Evolutionary conservation across 805 yeast species (phyloP), one percentile per base, ranked within the genome.

Genomic region (Wickerhamomyces hampshirensis): DNA sequence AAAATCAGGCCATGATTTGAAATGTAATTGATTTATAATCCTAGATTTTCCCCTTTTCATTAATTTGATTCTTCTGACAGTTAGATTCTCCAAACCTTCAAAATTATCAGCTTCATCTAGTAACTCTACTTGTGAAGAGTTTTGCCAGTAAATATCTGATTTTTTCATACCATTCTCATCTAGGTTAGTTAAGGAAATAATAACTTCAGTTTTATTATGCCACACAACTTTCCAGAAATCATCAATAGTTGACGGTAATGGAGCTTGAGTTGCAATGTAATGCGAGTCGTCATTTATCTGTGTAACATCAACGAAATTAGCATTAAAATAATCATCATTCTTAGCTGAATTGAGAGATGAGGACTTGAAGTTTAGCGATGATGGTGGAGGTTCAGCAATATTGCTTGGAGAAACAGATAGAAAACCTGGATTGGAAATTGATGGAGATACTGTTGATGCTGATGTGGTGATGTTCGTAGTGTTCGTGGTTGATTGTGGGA

Each of bases 211-310:
- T 4, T 69, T 58, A 48, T 84, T 75, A 26, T 80, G 73, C 40
- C 77, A 66, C 1, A 85, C 74, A 56, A 87, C 84, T 46, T 78
- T 82, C 96, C 96, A 91, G 53, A 93, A 91, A 57, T 91, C 96
- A 23, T 81, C 84, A 29, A 81, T 69, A 0, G 98, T 91, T 15
- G 74, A 69, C 3, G 67, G 68, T 29, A 84, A 56, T 2, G 98
- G 98, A 2, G 96, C 98, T 55, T 91, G 96, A 2, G 95, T 75
- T 0, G 95, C 96, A 43, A 89, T 84, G 51, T 82, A 84, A 26
- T 67, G 53, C 55, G 47, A 61, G 38, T 54, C 52, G 4, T 44
- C 64, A 52, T 52, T 68, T 48, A 58, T 66, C 48, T 37, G 40
- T 6, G 56, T 52, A 12, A 56, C 50, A 11, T 46, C 43, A 24